Evolutionary conservation across 2,329 filamentous ascomycete genomes (phyloP).

Genomic region (Phaeomoniella chlamydospora): DNA sequence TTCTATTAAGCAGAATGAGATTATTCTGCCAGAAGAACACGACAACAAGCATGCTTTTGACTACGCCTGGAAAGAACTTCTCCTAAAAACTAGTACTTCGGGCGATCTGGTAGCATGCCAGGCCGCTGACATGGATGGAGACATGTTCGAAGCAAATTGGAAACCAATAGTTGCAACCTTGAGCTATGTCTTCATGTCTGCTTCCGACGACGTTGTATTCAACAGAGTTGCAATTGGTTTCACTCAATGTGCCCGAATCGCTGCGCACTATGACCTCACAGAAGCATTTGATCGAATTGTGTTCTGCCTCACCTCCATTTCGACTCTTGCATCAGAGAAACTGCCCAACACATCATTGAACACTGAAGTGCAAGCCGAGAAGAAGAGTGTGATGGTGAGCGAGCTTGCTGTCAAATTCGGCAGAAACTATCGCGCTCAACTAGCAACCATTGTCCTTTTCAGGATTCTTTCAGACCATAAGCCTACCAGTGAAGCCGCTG

Average conservation of each 20-base stretch:
- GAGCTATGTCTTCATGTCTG: slow-evolving; percentile 98
- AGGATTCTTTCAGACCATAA: slow-evolving; percentile 80
- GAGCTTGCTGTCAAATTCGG: slow-evolving; percentile 94
- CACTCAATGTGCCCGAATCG: slow-evolving; percentile 88
- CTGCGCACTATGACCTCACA: slow-evolving; percentile 65
- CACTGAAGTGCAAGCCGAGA: slow-evolving; percentile 84
- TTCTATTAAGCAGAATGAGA: slow-evolving; percentile 83
- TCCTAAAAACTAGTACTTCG: slow-evolving; percentile 68
- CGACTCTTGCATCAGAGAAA: slow-evolving; percentile 62
- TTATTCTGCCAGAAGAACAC: slow-evolving; percentile 92
- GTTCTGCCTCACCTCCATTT: slow-evolving; percentile 79
- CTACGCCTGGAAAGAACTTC: slow-evolving; percentile 89
- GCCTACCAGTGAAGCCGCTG: slow-evolving; percentile 47
- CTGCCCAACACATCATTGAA: slow-evolving; percentile 78
- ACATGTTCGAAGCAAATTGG: slow-evolving; percentile 97
- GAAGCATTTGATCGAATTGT: slow-evolving; percentile 90
- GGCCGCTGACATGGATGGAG: slow-evolving; percentile 89
- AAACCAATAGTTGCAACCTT: slow-evolving; percentile 85
- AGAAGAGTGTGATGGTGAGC: slow-evolving; percentile 95
- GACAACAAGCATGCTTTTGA: slow-evolving; percentile 95
- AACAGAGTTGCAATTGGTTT: slow-evolving; percentile 87
- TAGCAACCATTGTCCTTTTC: slow-evolving; percentile 92
- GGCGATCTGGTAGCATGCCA: slow-evolving; percentile 64
- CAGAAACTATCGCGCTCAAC: slow-evolving; percentile 79
- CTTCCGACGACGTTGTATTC: slow-evolving; percentile 91